These are phyloP conservation scores for Solanum arcanum DNA, from an alignment of 257 asterid species.

Conservation along the genomic window DNA sequence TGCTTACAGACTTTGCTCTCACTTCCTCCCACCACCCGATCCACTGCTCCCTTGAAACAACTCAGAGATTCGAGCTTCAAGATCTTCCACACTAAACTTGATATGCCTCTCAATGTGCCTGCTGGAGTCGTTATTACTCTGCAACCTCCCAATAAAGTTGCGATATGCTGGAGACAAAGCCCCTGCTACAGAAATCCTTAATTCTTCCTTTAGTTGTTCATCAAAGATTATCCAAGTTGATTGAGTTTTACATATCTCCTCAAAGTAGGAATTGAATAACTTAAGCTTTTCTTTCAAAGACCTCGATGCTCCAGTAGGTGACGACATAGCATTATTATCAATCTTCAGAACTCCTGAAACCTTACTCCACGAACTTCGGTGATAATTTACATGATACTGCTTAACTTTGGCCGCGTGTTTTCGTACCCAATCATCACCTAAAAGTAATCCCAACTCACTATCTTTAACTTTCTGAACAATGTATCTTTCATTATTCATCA, in stretches of 20 bases:
- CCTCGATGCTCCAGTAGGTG: conserved; percentile 57
- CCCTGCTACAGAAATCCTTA: conserved; percentile 50
- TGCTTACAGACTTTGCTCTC: conserved; percentile 11
- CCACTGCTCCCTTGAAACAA: conserved; percentile 44
- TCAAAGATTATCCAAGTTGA: conserved; percentile 75
- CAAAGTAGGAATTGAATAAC: conserved; percentile 65
- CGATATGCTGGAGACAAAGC: conserved; percentile 50
- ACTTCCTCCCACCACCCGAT: conserved; percentile 47
- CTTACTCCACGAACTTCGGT: conserved; percentile 87
- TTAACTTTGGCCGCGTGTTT: conserved; percentile 68
- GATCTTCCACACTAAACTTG: conserved; percentile 57
- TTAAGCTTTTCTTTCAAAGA: conserved; percentile 64
- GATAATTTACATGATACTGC: conserved; percentile 75
- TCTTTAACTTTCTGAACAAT: conserved; percentile 69
- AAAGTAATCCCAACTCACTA: conserved; percentile 57
- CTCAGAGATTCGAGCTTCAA: conserved; percentile 58
- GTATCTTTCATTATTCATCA: conserved; percentile 90
- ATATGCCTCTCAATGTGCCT: conserved; percentile 62
- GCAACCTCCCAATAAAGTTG: conserved; percentile 53
- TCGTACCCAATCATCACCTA: conserved; percentile 87
- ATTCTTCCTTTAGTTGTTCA: conserved; percentile 65
- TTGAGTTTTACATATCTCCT: conserved; percentile 61
- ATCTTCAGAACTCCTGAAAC: conserved; percentile 62
- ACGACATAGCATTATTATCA: conserved; percentile 42
- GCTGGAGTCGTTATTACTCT: conserved; percentile 34